These are phyloP conservation scores for Eucalyptus viminalis DNA, from an alignment of 345 rosid species.

Conservation along the genomic window DNA sequence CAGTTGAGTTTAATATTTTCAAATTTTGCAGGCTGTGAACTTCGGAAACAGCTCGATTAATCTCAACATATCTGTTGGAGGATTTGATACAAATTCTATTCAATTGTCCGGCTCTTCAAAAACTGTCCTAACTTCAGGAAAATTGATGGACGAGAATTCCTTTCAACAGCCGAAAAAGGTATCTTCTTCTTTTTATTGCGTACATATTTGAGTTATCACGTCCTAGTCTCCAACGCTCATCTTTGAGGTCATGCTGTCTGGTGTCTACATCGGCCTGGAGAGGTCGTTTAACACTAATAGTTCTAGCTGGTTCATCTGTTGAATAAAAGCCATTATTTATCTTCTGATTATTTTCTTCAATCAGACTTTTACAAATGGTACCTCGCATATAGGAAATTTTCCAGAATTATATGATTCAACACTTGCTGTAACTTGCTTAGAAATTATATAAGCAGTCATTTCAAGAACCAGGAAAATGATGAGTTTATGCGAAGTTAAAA, in stretches of 20 bases:
- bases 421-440: background rate
- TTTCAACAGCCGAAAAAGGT: slow-evolving; percentile 66
- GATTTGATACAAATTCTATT: slow-evolving; percentile 38
- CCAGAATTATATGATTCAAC: background rate
- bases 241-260: background rate
- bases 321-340: background rate
- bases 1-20: background rate
- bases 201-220: background rate
- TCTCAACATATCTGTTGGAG: slow-evolving; percentile 36
- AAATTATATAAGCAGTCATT: background rate
- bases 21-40: slow-evolving; percentile 57
- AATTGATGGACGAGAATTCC: slow-evolving; percentile 81
- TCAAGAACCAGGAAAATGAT: background rate
- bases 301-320: background rate
- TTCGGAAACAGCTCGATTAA: slow-evolving; percentile 45
- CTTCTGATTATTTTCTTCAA: background rate
- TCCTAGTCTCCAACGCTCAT: background rate
- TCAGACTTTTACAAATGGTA: background rate
- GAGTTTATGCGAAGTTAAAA: background rate
- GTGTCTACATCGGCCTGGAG: background rate
- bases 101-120: slow-evolving; percentile 40
- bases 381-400: background rate
- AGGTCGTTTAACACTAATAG: background rate
- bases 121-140: slow-evolving; percentile 51
- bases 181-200: background rate